Evolutionary conservation across 306 rosid genomes (phyloP).

Genomic region (Castanea crenata): DNA sequence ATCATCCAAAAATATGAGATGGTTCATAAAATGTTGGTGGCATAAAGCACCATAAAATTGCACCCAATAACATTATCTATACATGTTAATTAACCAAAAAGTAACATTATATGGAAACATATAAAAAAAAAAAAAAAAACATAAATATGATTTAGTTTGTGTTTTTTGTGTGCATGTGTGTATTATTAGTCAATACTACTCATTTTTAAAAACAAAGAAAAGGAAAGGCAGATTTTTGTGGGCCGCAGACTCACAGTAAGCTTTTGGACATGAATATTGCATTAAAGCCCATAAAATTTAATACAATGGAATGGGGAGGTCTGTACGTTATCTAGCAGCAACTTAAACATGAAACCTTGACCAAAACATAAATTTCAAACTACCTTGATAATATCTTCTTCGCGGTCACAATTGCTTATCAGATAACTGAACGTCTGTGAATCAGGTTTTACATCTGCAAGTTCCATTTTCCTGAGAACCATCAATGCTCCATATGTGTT

Average conservation of each 20-base stretch:
- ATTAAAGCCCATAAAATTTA: conserved; percentile 6
- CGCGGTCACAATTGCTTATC: conserved; percentile 55
- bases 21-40: neutral
- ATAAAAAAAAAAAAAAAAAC: neutral
- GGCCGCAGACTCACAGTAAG: neutral
- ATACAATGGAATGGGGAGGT: conserved; percentile 1
- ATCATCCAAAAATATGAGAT: neutral
- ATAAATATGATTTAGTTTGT: neutral
- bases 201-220: conserved; percentile 7
- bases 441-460: conserved; percentile 64
- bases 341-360: conserved; percentile 17
- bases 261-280: conserved; percentile 13
- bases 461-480: conserved; percentile 64
- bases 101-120: neutral
- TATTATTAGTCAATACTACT: neutral
- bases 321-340: neutral
- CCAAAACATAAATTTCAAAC: conserved; percentile 12
- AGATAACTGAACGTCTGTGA: conserved; percentile 61
- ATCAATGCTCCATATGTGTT: conserved; percentile 44
- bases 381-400: conserved; percentile 69
- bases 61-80: neutral
- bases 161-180: neutral
- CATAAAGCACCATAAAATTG: neutral
- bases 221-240: neutral
- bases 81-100: neutral